Conservation (phyloP, 1,139 yeast genomes). For the Zygosaccharomyces pseudobailii region DNA sequence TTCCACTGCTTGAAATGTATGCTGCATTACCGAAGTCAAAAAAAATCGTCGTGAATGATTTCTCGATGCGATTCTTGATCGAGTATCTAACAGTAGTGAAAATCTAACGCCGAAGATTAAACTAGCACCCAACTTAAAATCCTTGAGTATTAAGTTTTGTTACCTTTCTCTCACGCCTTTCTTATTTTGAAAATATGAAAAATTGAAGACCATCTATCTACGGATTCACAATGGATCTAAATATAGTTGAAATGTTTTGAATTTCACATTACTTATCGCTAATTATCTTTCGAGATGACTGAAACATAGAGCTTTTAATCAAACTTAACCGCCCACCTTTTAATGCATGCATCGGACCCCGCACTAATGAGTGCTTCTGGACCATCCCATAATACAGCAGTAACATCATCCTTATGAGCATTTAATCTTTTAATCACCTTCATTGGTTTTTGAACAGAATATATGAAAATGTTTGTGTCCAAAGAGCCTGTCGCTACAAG, state of each 20-base stretch:
- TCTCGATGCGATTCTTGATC: too few relatives aligned
- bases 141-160: too few relatives aligned
- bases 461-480: constrained; percentile 76
- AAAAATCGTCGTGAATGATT: too few relatives aligned
- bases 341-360: constrained; percentile 81
- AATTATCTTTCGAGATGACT: not conserved
- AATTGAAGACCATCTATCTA: too few relatives aligned
- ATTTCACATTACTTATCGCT: not conserved
- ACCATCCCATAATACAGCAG: constrained; percentile 63
- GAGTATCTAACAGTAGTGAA: too few relatives aligned
- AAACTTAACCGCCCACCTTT: constrained; percentile 55
- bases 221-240: too few relatives aligned
- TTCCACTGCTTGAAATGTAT: too few relatives aligned
- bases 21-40: too few relatives aligned
- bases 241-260: not conserved
- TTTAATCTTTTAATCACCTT: constrained; percentile 68
- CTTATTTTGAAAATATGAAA: too few relatives aligned
- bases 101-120: too few relatives aligned
- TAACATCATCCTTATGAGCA: constrained; percentile 88
- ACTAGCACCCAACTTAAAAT: too few relatives aligned
- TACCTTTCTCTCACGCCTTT: too few relatives aligned
- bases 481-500: constrained; percentile 73
- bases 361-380: constrained; percentile 50
- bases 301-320: constrained; percentile 2
- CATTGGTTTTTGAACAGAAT: constrained; percentile 73